Evolutionary conservation across 1,284 basidiomycete species (phyloP), one percentile per base, ranked within the genome.

Genomic region (Singerocomus rubriflavus): DNA sequence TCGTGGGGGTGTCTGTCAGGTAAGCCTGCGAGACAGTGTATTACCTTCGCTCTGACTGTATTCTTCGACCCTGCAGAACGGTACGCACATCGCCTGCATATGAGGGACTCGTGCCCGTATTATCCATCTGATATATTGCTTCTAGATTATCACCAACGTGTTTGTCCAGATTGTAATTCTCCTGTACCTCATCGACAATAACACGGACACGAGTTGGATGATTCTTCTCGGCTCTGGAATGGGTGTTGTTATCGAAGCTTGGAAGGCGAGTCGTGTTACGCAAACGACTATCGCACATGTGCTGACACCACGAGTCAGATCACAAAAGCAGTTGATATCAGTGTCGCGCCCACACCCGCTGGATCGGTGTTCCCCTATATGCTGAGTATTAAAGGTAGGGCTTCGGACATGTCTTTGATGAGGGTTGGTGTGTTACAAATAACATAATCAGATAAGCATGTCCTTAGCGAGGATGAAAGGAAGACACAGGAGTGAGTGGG

Each of bases 201-300:
- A 90, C 61, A 87, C 93, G 54, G 90, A 98, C 66, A 98, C 96
- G 25, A 91, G 85, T 60, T 96, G 91, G 85, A 97, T 97, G 91
- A 95, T 97, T 65, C 78, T 98, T 21, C 81, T 93, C 67, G 85
- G 87, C 5, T 93, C 93, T 57, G 91, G 88, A 13, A 84, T 86
- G 69, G 94, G 95, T 30, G 82, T 96, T 29, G 54, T 93, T 29
- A 89, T 98, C 54, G 96, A 99, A 70, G 93, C 92, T 1, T 98
- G 95, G 96, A 98, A 98, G 84, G 91, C 85, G 49, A 50, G 73
- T 51, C 47, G 51, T 17, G 34, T 54, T 47, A 41, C 21, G 42
- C 31, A 30, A 36, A 36, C 27, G 44, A 55, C 54, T 57, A 59
- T 57, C 44, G 44, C 46, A 43, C 32, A 46, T 55, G 50, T 25